Percentiles rank a stretch among this genome's conserved stretches.
Evolutionary conservation across 2,329 filamentous ascomycete genomes (phyloP).

Genomic region (Alternaria hordeiaustralica): DNA sequence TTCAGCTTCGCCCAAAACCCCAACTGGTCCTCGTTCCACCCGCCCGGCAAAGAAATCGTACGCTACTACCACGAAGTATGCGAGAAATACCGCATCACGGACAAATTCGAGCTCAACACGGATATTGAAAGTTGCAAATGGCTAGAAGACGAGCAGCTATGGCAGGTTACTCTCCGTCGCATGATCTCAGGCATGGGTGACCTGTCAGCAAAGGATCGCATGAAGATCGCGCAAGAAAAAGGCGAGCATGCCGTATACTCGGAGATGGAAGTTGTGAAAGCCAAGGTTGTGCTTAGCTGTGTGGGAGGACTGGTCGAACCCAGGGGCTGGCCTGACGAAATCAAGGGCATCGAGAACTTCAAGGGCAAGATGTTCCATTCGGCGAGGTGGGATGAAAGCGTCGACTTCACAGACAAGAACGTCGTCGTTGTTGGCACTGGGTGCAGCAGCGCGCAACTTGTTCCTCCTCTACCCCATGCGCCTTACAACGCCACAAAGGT

Average conservation of each 20-base stretch:
- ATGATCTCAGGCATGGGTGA: conserved; percentile 62
- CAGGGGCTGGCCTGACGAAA: conserved; percentile 56
- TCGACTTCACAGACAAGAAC: conserved; percentile 62
- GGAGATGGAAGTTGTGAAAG: conserved; percentile 59
- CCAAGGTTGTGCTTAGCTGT: conserved; percentile 62
- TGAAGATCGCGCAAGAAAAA: conserved; percentile 51
- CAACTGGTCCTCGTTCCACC: conserved; percentile 58
- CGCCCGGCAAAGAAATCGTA: conserved; percentile 58
- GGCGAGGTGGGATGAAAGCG: conserved; percentile 61
- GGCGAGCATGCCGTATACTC: conserved; percentile 58
- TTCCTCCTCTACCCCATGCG: conserved; percentile 58
- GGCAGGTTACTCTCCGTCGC: conserved; percentile 61
- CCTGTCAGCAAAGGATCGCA: conserved; percentile 56
- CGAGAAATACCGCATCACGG: conserved; percentile 58
- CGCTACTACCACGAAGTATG: conserved; percentile 62
- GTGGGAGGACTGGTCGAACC: conserved; percentile 65
- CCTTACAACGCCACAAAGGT: conserved; percentile 61
- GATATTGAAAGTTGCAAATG: conserved; percentile 61
- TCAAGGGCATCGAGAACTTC: conserved; percentile 62
- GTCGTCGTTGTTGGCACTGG: conserved; percentile 65
- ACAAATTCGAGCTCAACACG: conserved; percentile 66
- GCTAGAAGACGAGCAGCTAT: conserved; percentile 61
- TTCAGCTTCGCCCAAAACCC: conserved; percentile 63
- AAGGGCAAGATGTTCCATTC: conserved; percentile 64
- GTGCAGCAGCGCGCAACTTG: conserved; percentile 64